Conservation (phyloP, 2,329 filamentous ascomycete species). For the Fusarium torreyae region DNA sequence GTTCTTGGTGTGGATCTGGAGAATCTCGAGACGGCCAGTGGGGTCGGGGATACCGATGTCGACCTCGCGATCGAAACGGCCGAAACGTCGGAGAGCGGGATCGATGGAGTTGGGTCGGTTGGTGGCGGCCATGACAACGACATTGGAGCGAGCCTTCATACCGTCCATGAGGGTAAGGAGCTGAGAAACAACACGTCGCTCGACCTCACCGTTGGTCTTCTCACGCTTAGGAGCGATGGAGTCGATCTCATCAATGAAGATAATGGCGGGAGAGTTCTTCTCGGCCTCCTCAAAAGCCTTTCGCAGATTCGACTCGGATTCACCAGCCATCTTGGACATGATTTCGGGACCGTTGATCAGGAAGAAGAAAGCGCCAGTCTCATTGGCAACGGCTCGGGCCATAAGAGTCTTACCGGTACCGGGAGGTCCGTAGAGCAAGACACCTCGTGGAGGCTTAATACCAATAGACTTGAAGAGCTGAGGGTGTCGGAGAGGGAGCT, state of each 20-base stretch:
- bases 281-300: conserved; percentile 99
- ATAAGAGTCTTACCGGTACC: conserved; percentile 99
- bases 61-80: conserved; percentile 98
- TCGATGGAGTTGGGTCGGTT: conserved; percentile 99
- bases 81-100: conserved; percentile 95
- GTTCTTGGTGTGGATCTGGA: conserved; percentile 99
- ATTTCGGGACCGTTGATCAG: conserved; percentile 99
- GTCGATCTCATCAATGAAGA: conserved; percentile 99
- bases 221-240: conserved; percentile 99
- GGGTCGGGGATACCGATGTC: conserved; percentile 99
- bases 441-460: conserved; percentile 99
- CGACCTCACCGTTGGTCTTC: conserved; percentile 99
- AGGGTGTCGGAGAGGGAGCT: conserved; percentile 95
- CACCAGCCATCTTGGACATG: conserved; percentile 99
- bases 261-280: conserved; percentile 99
- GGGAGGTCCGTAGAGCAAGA: conserved; percentile 94
- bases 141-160: conserved; percentile 99
- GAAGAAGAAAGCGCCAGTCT: conserved; percentile 99
- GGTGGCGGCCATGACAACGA: conserved; percentile 99
- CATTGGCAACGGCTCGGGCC: conserved; percentile 98
- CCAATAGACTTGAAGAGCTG: conserved; percentile 99
- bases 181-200: conserved; percentile 98
- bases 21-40: conserved; percentile 97
- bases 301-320: conserved; percentile 97
- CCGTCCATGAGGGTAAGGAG: conserved; percentile 98